Conservation (phyloP, 352 stramenopile genomes). For the Globisporangium parvum region DNA sequence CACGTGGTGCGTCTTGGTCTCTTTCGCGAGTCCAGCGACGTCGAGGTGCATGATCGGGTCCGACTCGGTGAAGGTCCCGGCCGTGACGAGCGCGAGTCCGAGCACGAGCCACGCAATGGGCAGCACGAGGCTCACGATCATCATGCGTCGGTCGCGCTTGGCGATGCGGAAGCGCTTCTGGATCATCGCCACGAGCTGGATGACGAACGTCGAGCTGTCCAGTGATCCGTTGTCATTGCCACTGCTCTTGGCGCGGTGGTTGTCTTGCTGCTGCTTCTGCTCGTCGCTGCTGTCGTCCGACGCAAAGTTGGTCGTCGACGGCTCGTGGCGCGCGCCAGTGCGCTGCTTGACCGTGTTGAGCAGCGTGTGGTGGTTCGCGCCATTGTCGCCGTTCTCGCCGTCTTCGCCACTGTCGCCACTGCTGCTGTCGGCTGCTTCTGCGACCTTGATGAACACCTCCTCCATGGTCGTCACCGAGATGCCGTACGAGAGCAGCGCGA, state of each 20-base stretch:
- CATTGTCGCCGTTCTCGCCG: slow-evolving; percentile 12
- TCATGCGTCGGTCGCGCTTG: slow-evolving; percentile 88
- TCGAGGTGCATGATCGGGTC: slow-evolving; percentile 41
- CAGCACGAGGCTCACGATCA: slow-evolving; percentile 71
- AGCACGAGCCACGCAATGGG: slow-evolving; percentile 31
- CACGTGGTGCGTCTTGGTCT: too few relatives aligned
- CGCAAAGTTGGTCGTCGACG: too few relatives aligned
- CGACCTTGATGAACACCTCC: slow-evolving; percentile 90
- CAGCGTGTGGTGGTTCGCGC: slow-evolving; percentile 32
- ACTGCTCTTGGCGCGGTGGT: slow-evolving; percentile 7
- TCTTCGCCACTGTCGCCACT: slow-evolving; percentile 44
- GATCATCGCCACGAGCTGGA: slow-evolving; percentile 85
- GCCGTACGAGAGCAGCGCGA: slow-evolving; percentile 58
- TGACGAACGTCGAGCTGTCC: slow-evolving; percentile 51
- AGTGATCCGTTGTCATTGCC: slow-evolving; percentile 19
- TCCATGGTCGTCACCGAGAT: slow-evolving; percentile 90
- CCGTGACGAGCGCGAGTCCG: slow-evolving; percentile 41
- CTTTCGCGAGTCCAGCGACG: slow-evolving; percentile 5
- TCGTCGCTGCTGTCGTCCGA: too few relatives aligned
- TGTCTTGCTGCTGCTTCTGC: background rate
- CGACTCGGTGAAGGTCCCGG: slow-evolving; percentile 35
- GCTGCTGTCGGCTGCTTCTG: slow-evolving; percentile 37
- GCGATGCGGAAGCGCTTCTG: slow-evolving; percentile 89
- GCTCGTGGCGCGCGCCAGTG: background rate
- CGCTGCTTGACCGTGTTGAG: slow-evolving; percentile 11